These are phyloP conservation scores for Entonaema liquescens DNA, from an alignment of 495 filamentous ascomycete species.

Conservation along the genomic window DNA sequence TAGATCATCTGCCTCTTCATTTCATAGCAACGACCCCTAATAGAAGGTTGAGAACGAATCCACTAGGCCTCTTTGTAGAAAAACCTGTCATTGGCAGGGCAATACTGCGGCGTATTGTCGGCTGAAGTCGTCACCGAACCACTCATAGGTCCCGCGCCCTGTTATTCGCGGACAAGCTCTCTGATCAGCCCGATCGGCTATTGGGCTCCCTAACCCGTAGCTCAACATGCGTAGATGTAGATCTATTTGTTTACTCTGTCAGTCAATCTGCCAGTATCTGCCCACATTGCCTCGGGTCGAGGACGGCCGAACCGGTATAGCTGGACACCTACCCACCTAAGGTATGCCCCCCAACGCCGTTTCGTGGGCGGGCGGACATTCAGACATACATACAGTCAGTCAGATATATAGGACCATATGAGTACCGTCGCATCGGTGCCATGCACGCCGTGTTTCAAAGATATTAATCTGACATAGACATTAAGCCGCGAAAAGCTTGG, in stretches of 20 bases:
- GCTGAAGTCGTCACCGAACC: not conserved
- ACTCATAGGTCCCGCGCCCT: not conserved
- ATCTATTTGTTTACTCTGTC: not conserved
- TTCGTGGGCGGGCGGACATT: not conserved
- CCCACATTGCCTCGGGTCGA: not conserved
- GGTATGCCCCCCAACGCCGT: not conserved
- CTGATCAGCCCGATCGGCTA: not conserved
- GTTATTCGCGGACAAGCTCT: not conserved
- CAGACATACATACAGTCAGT: not conserved
- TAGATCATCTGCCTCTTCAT: not conserved
- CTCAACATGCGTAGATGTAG: not conserved
- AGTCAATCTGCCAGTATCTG: not conserved
- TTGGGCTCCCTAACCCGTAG: not conserved
- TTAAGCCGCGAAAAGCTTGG: slow-evolving; percentile 4
- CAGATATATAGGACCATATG: not conserved
- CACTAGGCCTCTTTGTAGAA: not conserved
- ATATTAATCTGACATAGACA: slow-evolving; percentile 4
- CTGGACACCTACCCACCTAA: not conserved
- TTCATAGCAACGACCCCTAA: not conserved
- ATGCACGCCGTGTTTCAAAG: slow-evolving; percentile 6
- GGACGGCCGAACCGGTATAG: not conserved
- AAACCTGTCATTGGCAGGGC: not conserved
- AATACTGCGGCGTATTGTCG: not conserved
- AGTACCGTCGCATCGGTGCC: not conserved
- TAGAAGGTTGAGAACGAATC: not conserved